phyloP scores from a whole-genome alignment of 192 early-diverging fungal species.

The Coemansia asiatica region DNA sequence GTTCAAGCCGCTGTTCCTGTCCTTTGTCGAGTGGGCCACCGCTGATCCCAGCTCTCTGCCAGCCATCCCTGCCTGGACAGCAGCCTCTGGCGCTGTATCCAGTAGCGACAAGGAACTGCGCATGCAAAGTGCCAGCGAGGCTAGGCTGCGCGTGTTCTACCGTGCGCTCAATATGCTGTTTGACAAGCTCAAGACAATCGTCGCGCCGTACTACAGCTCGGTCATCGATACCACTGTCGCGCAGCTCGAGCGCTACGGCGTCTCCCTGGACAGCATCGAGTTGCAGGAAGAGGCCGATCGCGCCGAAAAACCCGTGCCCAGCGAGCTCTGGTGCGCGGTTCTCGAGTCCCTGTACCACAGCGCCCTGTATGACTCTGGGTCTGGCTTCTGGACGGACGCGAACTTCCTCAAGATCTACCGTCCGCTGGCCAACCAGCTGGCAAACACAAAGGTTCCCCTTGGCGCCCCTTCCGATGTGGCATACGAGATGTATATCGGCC shows the following conservation, averaged over 20 bases:
- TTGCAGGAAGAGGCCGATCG: constrained; percentile 47
- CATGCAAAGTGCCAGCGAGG: constrained; percentile 26
- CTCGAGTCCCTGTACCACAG: constrained; percentile 68
- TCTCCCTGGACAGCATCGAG: constrained; percentile 30
- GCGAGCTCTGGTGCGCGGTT: constrained; percentile 71
- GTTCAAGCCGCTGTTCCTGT: constrained; percentile 93
- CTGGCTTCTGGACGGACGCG: constrained; percentile 68
- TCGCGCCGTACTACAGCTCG: constrained; percentile 77
- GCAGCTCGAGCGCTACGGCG: constrained; percentile 57
- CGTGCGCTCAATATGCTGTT: constrained; percentile 40
- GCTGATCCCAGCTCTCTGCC: constrained; percentile 13
- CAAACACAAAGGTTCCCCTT: constrained; percentile 53
- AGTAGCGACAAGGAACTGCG: constrained; percentile 47
- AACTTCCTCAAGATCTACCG: constrained; percentile 73
- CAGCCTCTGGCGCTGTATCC: constrained; percentile 46
- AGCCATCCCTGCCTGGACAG: constrained; percentile 10
- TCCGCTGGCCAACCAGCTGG: constrained; percentile 75
- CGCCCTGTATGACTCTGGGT: constrained; percentile 63
- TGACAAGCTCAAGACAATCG: constrained; percentile 59
- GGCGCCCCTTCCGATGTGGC: constrained; percentile 7
- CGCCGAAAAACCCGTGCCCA: constrained; percentile 44
- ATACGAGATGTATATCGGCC: constrained; percentile 50
- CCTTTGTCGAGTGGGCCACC: constrained; percentile 62
- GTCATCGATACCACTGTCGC: constrained; percentile 69
- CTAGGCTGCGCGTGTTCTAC: constrained; percentile 45